These are phyloP conservation scores for Capsicum rhomboideum DNA, from an alignment of 257 asterid genomes.

Conservation along the genomic window DNA sequence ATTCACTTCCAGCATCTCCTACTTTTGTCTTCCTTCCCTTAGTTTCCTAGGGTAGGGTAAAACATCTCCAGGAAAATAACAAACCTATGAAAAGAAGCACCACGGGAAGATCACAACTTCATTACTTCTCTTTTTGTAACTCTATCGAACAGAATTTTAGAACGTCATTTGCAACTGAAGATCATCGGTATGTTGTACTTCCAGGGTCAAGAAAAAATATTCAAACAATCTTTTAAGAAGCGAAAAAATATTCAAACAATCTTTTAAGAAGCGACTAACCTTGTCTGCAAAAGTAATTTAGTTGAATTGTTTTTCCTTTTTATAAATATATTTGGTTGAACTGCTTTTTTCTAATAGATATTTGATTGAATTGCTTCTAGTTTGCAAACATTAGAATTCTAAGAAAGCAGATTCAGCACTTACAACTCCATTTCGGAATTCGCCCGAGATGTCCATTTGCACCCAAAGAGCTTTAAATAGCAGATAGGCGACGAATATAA, in stretches of 20 bases:
- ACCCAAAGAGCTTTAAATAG: slow-evolving; percentile 93
- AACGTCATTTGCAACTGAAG: neutral
- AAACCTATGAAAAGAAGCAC: neutral
- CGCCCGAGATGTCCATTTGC: slow-evolving; percentile 79
- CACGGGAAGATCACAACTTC: neutral
- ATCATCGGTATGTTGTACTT: neutral
- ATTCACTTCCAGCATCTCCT: neutral
- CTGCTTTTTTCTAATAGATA: neutral
- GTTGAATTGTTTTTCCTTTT: neutral
- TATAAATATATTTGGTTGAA: neutral
- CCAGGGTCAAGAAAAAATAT: neutral
- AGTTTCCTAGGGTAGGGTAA: neutral
- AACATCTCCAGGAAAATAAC: neutral
- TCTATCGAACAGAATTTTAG: neutral
- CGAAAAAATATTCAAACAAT: neutral
- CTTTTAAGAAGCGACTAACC: neutral
- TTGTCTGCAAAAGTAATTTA: neutral
- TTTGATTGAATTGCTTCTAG: neutral
- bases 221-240: neutral
- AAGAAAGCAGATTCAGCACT: slow-evolving; percentile 24
- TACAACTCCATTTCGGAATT: slow-evolving; percentile 94
- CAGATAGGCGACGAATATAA: slow-evolving; percentile 66
- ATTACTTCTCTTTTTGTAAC: neutral
- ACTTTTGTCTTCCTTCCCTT: neutral
- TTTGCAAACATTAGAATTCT: neutral